Conservation (phyloP, 1,284 basidiomycete genomes). For the Chondrostereum purpureum region DNA sequence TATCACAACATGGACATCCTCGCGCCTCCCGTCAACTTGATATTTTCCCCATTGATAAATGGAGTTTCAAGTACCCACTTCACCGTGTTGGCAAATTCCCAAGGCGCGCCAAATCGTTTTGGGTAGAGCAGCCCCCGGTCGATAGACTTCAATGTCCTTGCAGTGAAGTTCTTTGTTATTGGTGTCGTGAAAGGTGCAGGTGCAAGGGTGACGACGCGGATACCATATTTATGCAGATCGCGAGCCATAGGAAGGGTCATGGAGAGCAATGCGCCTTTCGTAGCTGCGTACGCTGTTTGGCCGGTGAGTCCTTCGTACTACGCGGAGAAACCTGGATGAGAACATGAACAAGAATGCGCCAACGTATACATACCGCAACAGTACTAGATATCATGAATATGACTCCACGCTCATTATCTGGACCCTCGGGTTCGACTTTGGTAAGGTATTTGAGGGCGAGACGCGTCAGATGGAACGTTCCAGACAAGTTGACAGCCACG, state of each 20-base stretch:
- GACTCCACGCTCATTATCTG: slow-evolving; percentile 47
- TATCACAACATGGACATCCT: slow-evolving; percentile 4
- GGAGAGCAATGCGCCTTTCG: slow-evolving; percentile 45
- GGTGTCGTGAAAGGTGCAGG: slow-evolving; percentile 42
- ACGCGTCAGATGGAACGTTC: slow-evolving; percentile 47
- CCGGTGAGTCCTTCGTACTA: slow-evolving; percentile 44
- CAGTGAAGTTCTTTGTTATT: slow-evolving; percentile 34
- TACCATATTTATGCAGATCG: slow-evolving; percentile 40
- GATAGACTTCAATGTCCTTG: slow-evolving; percentile 29
- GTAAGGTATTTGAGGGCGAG: slow-evolving; percentile 42
- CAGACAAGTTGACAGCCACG: slow-evolving; percentile 45
- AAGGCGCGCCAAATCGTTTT: slow-evolving; percentile 35
- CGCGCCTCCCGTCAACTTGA: slow-evolving; percentile 30
- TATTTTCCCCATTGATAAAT: slow-evolving; percentile 52
- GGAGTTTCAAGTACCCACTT: slow-evolving; percentile 44
- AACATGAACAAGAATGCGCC: neutral
- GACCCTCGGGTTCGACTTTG: slow-evolving; percentile 36
- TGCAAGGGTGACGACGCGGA: slow-evolving; percentile 47
- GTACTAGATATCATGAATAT: slow-evolving; percentile 47
- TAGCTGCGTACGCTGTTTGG: slow-evolving; percentile 45
- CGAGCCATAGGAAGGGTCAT: slow-evolving; percentile 52
- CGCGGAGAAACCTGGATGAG: neutral
- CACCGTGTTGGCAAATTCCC: slow-evolving; percentile 46
- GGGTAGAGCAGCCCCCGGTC: slow-evolving; percentile 36
- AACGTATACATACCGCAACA: slow-evolving; percentile 38